These are phyloP conservation scores for Fennellomyces sp. DNA, from an alignment of 371 early-diverging fungal species.

Conservation along the genomic window DNA sequence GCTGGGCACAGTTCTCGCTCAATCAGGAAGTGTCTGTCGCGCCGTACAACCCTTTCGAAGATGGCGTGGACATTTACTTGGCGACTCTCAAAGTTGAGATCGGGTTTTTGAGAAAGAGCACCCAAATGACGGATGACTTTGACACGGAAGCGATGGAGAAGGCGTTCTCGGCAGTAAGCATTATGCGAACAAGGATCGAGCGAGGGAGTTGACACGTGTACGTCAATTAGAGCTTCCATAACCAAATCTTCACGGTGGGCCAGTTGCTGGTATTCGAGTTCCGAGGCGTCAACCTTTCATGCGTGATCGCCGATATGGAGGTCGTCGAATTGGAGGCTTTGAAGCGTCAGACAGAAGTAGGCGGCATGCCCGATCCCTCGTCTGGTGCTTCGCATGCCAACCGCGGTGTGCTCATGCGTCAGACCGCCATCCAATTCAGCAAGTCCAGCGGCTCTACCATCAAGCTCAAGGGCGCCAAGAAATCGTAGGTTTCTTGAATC, in stretches of 20 bases:
- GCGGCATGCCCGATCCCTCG: constrained; percentile 40
- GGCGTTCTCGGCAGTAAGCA: constrained; percentile 62
- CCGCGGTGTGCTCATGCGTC: constrained; percentile 77
- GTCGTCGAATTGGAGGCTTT: constrained; percentile 68
- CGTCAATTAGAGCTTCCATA: constrained; percentile 56
- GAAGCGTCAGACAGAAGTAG: constrained; percentile 31
- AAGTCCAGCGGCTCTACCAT: constrained; percentile 77
- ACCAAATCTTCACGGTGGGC: constrained; percentile 76
- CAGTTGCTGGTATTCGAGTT: constrained; percentile 84
- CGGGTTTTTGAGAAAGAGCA: constrained; percentile 57
- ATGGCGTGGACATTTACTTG: constrained; percentile 69
- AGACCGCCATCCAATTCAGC: constrained; percentile 70
- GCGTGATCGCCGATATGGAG: constrained; percentile 58
- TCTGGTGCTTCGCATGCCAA: constrained; percentile 22
- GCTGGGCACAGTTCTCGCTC: constrained; percentile 86
- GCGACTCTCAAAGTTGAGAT: constrained; percentile 75
- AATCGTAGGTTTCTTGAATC: constrained; percentile 42
- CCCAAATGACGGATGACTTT: constrained; percentile 62
- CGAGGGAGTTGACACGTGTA: background rate
- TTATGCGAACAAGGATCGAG: background rate
- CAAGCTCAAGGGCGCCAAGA: constrained; percentile 70
- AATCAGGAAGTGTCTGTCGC: constrained; percentile 79
- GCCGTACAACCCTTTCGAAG: constrained; percentile 72
- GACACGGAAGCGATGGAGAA: constrained; percentile 76
- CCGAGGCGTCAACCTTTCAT: constrained; percentile 72